Evolutionary conservation across 331 rosid species (phyloP).

Genomic region (Pyracantha coccinea): DNA sequence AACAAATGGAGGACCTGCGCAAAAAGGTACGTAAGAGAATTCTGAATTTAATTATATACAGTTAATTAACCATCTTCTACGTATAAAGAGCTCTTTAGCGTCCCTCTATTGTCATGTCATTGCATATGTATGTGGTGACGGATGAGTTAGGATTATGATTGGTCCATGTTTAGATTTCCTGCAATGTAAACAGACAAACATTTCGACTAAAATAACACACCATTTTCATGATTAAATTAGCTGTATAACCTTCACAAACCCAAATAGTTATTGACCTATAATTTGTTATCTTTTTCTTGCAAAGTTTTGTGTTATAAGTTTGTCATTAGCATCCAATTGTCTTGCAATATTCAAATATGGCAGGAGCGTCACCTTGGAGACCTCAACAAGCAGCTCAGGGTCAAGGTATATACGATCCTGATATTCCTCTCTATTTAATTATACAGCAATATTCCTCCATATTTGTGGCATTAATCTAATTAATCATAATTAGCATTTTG

Average conservation of each 20-base stretch:
- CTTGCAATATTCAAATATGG: neutral
- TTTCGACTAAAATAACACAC: neutral
- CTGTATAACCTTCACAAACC: neutral
- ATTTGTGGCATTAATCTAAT: neutral
- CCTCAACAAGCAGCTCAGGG: constrained; percentile 60
- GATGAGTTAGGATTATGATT: too few species aligned
- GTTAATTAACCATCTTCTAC: neutral
- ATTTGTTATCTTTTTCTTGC: neutral
- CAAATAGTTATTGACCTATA: neutral
- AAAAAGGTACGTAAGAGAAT: constrained; percentile 35
- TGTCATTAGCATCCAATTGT: neutral
- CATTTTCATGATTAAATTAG: neutral
- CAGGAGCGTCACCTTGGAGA: constrained; percentile 83
- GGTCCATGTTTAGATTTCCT: neutral
- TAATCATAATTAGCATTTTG: neutral
- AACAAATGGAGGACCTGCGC: constrained; percentile 82
- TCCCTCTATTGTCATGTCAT: too few species aligned
- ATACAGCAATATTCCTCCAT: neutral
- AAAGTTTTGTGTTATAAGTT: neutral
- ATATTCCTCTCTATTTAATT: neutral
- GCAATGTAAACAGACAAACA: neutral
- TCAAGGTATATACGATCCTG: constrained; percentile 36
- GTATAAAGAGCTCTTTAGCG: neutral
- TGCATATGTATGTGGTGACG: too few species aligned
- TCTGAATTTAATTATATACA: neutral